These are phyloP conservation scores for Boletus bicolor DNA, from an alignment of 768 basidiomycete genomes.

Conservation along the genomic window DNA sequence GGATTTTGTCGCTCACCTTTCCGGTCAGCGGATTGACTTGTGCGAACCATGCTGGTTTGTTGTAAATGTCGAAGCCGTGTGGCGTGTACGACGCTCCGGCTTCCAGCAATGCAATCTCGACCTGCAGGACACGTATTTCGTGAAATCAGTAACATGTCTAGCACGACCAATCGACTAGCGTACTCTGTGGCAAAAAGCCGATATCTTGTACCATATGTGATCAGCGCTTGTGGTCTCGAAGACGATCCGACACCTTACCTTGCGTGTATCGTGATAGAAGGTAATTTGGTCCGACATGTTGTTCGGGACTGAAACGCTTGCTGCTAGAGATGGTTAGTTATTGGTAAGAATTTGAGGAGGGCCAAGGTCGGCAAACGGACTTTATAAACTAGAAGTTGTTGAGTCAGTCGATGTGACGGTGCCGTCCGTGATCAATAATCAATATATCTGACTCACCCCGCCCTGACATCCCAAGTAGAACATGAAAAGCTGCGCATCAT, in stretches of 20 bases:
- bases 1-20: constrained; percentile 42
- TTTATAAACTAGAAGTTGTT: background rate
- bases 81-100: constrained; percentile 45
- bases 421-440: too few species aligned
- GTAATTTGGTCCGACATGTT: constrained; percentile 35
- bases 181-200: constrained; percentile 55
- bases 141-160: background rate
- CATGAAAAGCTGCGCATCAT: too few species aligned
- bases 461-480: too few species aligned
- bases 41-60: constrained; percentile 68
- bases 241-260: constrained; percentile 29
- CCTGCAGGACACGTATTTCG: constrained; percentile 32
- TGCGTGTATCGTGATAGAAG: constrained; percentile 36
- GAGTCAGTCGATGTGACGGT: background rate
- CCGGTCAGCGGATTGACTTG: constrained; percentile 56
- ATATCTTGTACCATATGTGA: constrained; percentile 35
- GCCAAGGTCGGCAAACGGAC: background rate
- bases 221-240: background rate
- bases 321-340: background rate
- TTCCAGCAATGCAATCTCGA: constrained; percentile 59
- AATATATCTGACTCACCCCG: too few species aligned
- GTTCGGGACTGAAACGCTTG: background rate
- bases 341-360: background rate
- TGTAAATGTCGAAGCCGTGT: constrained; percentile 53
- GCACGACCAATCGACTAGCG: constrained; percentile 4